Conservation (phyloP, 176 grass and related monocot genomes). For the Alopecurus myosuroides region DNA sequence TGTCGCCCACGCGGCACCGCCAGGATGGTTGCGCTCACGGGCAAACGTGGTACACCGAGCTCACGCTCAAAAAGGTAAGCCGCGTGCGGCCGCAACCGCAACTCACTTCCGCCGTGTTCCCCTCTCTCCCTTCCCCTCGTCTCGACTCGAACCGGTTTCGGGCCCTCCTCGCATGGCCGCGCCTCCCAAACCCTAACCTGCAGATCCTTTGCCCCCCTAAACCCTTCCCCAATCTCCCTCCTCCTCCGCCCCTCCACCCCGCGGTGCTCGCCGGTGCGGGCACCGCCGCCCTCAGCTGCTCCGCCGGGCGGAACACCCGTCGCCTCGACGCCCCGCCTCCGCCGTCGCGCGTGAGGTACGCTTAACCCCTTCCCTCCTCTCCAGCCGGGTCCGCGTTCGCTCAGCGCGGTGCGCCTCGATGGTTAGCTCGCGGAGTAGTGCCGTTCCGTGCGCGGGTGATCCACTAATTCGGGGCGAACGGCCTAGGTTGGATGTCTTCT, state of each 20-base stretch:
- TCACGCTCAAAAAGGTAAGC: not conserved
- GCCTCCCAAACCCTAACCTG: slow-evolving; percentile 45
- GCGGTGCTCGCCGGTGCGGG: slow-evolving; percentile 5
- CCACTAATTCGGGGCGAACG: not conserved
- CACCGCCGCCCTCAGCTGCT: not conserved
- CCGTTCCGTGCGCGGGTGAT: not conserved
- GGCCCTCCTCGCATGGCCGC: slow-evolving; percentile 7
- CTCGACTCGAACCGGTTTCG: slow-evolving; percentile 3
- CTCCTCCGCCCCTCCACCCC: not conserved
- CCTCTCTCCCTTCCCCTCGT: not conserved
- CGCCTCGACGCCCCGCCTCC: not conserved
- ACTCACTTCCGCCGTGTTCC: not conserved
- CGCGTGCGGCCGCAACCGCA: not conserved
- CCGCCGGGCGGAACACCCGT: not conserved
- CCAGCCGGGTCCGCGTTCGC: not conserved
- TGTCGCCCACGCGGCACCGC: not conserved
- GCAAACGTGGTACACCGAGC: slow-evolving; percentile 9
- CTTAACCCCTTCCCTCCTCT: not conserved
- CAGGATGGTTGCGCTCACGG: not conserved
- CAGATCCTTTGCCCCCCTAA: slow-evolving; percentile 1
- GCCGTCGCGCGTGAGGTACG: slow-evolving; percentile 27
- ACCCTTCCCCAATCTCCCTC: not conserved
- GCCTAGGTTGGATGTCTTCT: not conserved
- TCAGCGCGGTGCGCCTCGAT: not conserved
- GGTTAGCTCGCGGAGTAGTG: not conserved